Base-by-base conservation (phyloP, 2,329 filamentous ascomycete genomes). In the Cercospora zeina region DNA sequence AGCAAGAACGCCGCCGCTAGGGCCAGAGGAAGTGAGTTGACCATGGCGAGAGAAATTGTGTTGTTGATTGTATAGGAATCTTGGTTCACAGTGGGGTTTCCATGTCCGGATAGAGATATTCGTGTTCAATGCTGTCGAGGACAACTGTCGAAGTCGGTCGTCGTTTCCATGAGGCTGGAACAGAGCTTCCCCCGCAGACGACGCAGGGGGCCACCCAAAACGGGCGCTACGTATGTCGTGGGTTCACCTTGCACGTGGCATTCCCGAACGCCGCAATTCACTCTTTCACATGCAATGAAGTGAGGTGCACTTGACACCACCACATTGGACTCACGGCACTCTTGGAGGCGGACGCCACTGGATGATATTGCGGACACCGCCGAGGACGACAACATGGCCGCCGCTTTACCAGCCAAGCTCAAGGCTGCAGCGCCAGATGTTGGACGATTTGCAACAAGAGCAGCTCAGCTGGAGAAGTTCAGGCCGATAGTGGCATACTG, bases 401-500 rank as follows among this genome's bases (percentile, higher is more conserved):
- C 85, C 70, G 80, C 81, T 60, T 80, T 93, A 61, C 91, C 91
- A 14, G 81, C 84, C 34, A 85, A 85, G 72, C 83, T 99, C 71
- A 92, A 89, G 79, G 67, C 68, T 31, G 68, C 70, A 21, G 81
- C 87, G 61, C 87, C 90, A 63, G 92, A 96, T 74, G 86, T 96
- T 72, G 87, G 86, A 68, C 90, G 91, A 64, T 97, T 96, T 76
- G 87, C 93, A 65, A 84, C 88, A 59, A 87, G 93, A 72, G 93
- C 91, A 34, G 84, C 86, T 36, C 93, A 99, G 79, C 85, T 99
- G 54, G 89, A 93, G 75, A 84, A 84, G 62, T 85, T 87, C 72
- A 95, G 93, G 77, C 95, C 95, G 8, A 90, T 95, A 63, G 85
- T 97, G 69, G 84, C 93, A 66, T 99, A 97, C 77, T 97, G 93